Evolutionary conservation across 495 filamentous ascomycete species (phyloP).

Genomic region (Podospora pseudoanserina): DNA sequence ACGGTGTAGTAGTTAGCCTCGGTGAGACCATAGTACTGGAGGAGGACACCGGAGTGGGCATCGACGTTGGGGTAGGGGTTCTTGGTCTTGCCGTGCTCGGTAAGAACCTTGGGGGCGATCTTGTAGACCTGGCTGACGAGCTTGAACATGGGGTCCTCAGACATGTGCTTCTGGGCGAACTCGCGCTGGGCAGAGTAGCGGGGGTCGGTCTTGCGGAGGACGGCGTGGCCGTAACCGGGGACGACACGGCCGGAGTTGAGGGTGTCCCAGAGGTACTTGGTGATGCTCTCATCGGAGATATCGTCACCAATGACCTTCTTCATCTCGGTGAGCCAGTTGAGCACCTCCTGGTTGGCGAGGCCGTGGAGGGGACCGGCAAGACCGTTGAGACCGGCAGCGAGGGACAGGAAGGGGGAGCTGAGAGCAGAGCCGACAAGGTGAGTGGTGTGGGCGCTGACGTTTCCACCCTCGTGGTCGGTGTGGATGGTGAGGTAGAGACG

Average conservation of each 20-base stretch:
- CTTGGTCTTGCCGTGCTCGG: conserved; percentile 99
- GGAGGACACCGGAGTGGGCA: conserved; percentile 90
- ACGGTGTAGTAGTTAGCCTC: conserved; percentile 99
- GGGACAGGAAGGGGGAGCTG: conserved; percentile 93
- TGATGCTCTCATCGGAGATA: conserved; percentile 91
- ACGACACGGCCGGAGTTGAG: conserved; percentile 94
- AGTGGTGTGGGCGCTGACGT: conserved; percentile 96
- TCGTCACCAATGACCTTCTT: conserved; percentile 93
- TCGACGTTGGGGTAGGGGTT: conserved; percentile 56
- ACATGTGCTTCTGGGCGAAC: conserved; percentile 84
- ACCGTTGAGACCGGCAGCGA: conserved; percentile 94
- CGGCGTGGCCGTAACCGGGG: conserved; percentile 96
- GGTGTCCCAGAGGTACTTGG: conserved; percentile 95
- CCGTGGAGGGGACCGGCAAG: conserved; percentile 97
- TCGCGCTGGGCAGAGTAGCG: conserved; percentile 96
- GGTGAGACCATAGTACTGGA: conserved; percentile 98
- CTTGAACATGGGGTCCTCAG: conserved; percentile 98
- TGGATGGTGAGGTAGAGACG: conserved; percentile 98
- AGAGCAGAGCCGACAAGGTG: conserved; percentile 96
- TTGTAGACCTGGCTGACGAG: conserved; percentile 99
- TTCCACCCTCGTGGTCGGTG: conserved; percentile 98
- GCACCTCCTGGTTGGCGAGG: conserved; percentile 98
- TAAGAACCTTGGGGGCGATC: conserved; percentile 95
- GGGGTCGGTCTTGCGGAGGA: conserved; percentile 98
- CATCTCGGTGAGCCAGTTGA: conserved; percentile 99